These are phyloP conservation scores for Fusarium torulosum DNA, from an alignment of 2,329 filamentous ascomycete genomes.

Conservation along the genomic window DNA sequence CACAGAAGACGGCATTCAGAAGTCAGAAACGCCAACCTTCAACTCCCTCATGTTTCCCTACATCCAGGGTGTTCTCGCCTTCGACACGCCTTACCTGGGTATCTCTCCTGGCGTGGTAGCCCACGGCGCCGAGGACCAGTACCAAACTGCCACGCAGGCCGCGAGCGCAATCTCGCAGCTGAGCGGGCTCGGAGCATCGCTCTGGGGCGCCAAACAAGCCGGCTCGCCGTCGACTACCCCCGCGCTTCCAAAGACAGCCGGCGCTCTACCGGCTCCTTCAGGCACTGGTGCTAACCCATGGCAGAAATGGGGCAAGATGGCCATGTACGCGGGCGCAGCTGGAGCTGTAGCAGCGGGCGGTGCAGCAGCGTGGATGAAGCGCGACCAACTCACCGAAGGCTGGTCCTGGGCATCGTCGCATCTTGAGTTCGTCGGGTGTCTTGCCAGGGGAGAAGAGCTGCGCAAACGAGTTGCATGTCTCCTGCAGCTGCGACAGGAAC, in stretches of 20 bases:
- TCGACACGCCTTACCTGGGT: slow-evolving; percentile 92
- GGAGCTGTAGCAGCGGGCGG: slow-evolving; percentile 85
- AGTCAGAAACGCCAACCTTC: slow-evolving; percentile 54
- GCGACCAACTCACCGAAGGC: slow-evolving; percentile 81
- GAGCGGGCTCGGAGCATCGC: slow-evolving; percentile 73
- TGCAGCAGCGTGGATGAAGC: slow-evolving; percentile 86
- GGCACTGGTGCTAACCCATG: slow-evolving; percentile 61
- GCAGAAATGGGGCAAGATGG: slow-evolving; percentile 86
- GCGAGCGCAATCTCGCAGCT: slow-evolving; percentile 78
- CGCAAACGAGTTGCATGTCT: slow-evolving; percentile 78
- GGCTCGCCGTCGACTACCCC: slow-evolving; percentile 33
- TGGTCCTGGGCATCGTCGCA: slow-evolving; percentile 89
- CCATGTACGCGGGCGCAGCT: slow-evolving; percentile 87
- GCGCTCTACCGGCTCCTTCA: slow-evolving; percentile 49
- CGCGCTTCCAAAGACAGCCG: slow-evolving; percentile 40
- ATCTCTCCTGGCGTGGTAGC: slow-evolving; percentile 87
- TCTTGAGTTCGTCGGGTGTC: slow-evolving; percentile 91
- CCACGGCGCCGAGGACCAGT: slow-evolving; percentile 87
- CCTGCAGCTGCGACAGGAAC: slow-evolving; percentile 71
- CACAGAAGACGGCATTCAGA: slow-evolving; percentile 58
- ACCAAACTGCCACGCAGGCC: slow-evolving; percentile 75
- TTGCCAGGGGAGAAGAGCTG: slow-evolving; percentile 86
- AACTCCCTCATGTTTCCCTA: slow-evolving; percentile 90
- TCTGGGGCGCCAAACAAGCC: slow-evolving; percentile 68
- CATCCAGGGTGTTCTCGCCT: slow-evolving; percentile 89